Conservation (phyloP, 495 filamentous ascomycete species). For the Hypoxylon fragiforme region DNA sequence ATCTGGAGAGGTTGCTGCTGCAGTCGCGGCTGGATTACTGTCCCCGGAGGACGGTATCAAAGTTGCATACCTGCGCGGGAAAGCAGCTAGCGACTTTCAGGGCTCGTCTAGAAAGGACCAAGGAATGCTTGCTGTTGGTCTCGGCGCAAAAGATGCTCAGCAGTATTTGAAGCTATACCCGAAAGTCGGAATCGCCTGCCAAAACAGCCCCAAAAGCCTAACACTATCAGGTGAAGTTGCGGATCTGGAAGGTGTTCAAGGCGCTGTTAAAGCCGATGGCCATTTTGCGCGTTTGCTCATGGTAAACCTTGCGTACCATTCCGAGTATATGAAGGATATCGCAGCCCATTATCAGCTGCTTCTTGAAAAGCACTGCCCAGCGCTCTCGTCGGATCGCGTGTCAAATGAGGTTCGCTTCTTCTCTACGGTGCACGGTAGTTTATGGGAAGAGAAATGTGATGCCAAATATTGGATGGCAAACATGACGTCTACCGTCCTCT, state of each 20-base stretch:
- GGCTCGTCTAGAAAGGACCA: no score
- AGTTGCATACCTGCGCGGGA: constrained; percentile 41
- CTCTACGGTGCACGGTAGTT: constrained; percentile 40
- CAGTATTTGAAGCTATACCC: constrained; percentile 22
- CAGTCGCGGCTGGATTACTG: constrained; percentile 37
- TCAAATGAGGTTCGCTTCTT: constrained; percentile 32
- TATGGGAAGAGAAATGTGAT: constrained; percentile 16
- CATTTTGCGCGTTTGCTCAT: constrained; percentile 53
- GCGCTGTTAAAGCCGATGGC: constrained; percentile 43
- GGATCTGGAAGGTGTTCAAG: constrained; percentile 32
- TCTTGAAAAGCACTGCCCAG: neutral
- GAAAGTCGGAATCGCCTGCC: constrained; percentile 47
- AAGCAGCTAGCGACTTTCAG: neutral
- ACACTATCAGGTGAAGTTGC: constrained; percentile 39
- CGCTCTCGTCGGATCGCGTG: neutral
- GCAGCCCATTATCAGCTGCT: constrained; percentile 40
- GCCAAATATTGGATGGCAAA: constrained; percentile 41
- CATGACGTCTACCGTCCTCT: constrained; percentile 41
- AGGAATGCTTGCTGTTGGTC: constrained; percentile 44
- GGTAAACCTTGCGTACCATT: constrained; percentile 65
- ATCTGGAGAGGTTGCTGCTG: constrained; percentile 48
- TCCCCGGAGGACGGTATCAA: constrained; percentile 22
- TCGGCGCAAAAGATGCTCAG: constrained; percentile 15
- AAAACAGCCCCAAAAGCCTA: constrained; percentile 43
- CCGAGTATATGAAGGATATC: constrained; percentile 58